Evolutionary conservation across 192 early-diverging fungal species (phyloP).

Genomic region (Coemansia reversa): DNA sequence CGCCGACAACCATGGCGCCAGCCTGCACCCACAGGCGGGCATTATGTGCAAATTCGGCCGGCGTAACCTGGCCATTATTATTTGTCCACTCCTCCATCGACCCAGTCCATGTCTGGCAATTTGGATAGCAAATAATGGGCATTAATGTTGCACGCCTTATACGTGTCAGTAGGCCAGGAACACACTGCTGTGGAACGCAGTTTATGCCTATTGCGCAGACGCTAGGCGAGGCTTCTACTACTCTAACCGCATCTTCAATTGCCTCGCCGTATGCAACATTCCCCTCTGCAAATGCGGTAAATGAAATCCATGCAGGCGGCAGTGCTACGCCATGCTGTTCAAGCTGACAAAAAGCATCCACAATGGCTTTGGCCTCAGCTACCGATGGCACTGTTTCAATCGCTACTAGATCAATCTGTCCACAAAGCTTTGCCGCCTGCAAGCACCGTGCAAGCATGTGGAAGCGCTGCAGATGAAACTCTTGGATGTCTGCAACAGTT

Average conservation of each 20-base stretch:
- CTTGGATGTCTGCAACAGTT: constrained; percentile 35
- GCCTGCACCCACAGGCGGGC: constrained; percentile 29
- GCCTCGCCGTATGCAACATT: constrained; percentile 56
- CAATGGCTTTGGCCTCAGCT: constrained; percentile 57
- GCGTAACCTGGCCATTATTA: constrained; percentile 6
- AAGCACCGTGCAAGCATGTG: constrained; percentile 29
- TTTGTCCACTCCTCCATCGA: constrained; percentile 28
- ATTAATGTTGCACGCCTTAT: constrained; percentile 14
- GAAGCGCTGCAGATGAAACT: constrained; percentile 59
- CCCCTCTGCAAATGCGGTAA: constrained; percentile 47
- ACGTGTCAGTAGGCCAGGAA: constrained; percentile 2
- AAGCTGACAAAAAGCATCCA: constrained; percentile 30
- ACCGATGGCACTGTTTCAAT: constrained; percentile 71
- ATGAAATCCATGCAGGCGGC: constrained; percentile 61
- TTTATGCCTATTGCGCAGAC: constrained; percentile 65
- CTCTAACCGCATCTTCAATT: constrained; percentile 40
- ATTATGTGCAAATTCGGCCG: constrained; percentile 33
- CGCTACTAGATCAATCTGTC: constrained; percentile 59
- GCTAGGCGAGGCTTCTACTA: constrained; percentile 16
- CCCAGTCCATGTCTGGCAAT: constrained; percentile 56
- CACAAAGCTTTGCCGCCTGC: constrained; percentile 9
- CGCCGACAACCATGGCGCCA: constrained; percentile 57
- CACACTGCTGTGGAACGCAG: constrained; percentile 48
- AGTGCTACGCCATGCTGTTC: constrained; percentile 8
- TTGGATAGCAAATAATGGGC: constrained; percentile 57